Percentiles rank a stretch among this genome's conserved stretches.
These are phyloP conservation scores for Solanum infundibuliforme DNA, from an alignment of 257 asterid genomes.

Conservation along the genomic window DNA sequence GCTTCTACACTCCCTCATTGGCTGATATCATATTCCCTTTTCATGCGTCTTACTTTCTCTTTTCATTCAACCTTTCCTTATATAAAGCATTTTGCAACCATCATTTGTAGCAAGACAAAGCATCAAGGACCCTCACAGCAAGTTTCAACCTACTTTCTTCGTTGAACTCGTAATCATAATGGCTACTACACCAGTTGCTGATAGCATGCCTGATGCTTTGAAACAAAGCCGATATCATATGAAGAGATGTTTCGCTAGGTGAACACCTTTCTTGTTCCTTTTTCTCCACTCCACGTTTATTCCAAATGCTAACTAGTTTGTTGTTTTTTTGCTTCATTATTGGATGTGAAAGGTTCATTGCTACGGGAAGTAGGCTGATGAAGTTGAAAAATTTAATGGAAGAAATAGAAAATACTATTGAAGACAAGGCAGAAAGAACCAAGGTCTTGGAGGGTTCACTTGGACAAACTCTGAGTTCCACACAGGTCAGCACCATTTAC, in stretches of 20 bases:
- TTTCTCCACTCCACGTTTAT: neutral
- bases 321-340: neutral
- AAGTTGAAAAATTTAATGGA: constrained; percentile 49
- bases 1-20: constrained; percentile 13
- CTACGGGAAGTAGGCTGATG: constrained; percentile 57
- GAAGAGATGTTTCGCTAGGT: constrained; percentile 79
- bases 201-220: constrained; percentile 51
- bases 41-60: constrained; percentile 11
- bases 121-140: neutral
- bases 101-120: neutral
- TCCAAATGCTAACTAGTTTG: neutral
- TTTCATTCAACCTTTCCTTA: constrained; percentile 25
- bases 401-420: constrained; percentile 60
- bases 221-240: constrained; percentile 49
- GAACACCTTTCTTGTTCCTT: neutral
- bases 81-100: neutral
- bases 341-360: constrained; percentile 37
- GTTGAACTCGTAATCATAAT: constrained; percentile 10
- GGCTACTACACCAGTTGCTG: constrained; percentile 42
- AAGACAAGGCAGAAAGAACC: constrained; percentile 55
- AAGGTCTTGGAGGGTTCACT: constrained; percentile 55
- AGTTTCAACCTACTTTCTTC: neutral
- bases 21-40: constrained; percentile 24
- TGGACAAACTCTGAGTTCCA: constrained; percentile 56
- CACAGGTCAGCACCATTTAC: constrained; percentile 35